Evolutionary conservation across 176 grass and related monocot genomes (phyloP), one percentile per base, ranked within the genome.

Genomic region (Triticum dicoccoides): DNA sequence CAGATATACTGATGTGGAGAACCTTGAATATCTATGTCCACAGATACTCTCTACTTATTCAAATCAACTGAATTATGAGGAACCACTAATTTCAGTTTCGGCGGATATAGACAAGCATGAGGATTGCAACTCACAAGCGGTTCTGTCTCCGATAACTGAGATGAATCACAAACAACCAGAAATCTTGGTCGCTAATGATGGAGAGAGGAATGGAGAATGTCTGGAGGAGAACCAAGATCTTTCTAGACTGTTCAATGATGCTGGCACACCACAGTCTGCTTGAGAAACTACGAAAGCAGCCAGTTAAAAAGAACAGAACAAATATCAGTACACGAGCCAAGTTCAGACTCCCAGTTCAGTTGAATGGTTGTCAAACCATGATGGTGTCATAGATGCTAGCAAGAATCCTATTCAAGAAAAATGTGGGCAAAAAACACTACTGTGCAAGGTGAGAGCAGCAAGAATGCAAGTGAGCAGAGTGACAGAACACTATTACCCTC

Each of bases 401-500:
- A 83, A 73, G 74, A 87, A 44, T 66, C 56, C 33, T 71, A 67
- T 39, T 70, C 69, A 77, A 44, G 70, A 70, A 13, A 84, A 86
- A 88, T 82, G 15, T 90, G 85, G 91, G 85, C 88, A 69, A 85
- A 93, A 62, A 81, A 44, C 29, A 85, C 49, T 52, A 73, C 33
- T 58, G 65, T 58, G 20, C 68, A 85, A 81, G 86, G 58, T 62
- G 80, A 71, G 52, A 84, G 52, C 52, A 77, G 51, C 18, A 87
- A 85, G 58, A 69, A 77, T 87, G 61, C 61, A 76, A 64, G 11
- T 51, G 80, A 83, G 35, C 15, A 80, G 68, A 72, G 79, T 66
- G 41, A 82, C 39, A 80, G 42, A 85, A 79, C 79, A 86, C 52
- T 5, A 58, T 68, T 52, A 54, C 24, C 86, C 58, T 44, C 51